These are phyloP conservation scores for Nicotiana paniculata DNA, from an alignment of 257 asterid genomes.

Conservation along the genomic window DNA sequence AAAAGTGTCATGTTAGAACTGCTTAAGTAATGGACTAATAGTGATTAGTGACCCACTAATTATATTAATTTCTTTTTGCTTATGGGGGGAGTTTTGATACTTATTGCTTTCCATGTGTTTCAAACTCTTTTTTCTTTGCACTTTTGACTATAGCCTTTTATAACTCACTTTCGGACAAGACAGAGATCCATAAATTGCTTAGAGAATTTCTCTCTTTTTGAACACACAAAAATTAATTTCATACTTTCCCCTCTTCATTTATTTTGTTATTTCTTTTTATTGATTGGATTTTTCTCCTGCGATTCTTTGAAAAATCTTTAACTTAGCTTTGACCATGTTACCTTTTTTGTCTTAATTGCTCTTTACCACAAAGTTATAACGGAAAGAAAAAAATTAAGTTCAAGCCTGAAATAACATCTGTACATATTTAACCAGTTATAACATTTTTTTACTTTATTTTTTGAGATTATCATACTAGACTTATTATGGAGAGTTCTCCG, in stretches of 20 bases:
- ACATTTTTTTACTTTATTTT: too few relatives aligned
- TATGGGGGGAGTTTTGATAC: conserved; percentile 14
- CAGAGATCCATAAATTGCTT: conserved; percentile 38
- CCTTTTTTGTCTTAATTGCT: background rate
- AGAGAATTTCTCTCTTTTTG: conserved; percentile 6
- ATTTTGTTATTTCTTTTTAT: background rate
- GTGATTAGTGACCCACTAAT: conserved; percentile 29
- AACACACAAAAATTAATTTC: background rate
- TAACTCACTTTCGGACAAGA: conserved; percentile 37
- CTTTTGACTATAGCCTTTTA: conserved; percentile 60
- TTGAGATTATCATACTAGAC: too few relatives aligned
- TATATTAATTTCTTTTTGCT: conserved; percentile 1
- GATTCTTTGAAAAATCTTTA: background rate
- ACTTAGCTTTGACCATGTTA: background rate
- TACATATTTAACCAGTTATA: too few relatives aligned
- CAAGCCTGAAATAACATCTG: background rate
- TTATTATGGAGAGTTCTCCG: too few relatives aligned
- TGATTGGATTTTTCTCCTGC: background rate
- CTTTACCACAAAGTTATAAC: background rate
- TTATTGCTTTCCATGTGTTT: conserved; percentile 25
- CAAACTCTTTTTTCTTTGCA: conserved; percentile 27
- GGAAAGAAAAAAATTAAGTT: too few relatives aligned
- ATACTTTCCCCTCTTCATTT: conserved; percentile 8
- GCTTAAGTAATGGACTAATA: conserved; percentile 20
- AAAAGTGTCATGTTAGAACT: conserved; percentile 31